A percentile compares a stretch with the other conserved stretches of the same genome.
phyloP scores from a whole-genome alignment of 2,329 filamentous ascomycete genomes.

The Penicillium sp. region DNA sequence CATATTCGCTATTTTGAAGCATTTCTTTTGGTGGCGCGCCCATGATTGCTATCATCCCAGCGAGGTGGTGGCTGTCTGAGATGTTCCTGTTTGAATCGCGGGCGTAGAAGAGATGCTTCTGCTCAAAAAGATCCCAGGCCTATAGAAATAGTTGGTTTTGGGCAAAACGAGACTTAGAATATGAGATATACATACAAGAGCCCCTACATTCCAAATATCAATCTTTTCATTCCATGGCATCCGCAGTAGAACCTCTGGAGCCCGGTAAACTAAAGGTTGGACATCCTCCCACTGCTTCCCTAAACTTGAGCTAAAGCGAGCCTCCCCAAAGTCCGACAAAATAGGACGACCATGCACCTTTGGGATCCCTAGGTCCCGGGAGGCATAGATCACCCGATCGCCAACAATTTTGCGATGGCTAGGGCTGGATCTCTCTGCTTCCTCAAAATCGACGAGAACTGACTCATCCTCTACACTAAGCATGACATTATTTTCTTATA shows the following conservation, averaged over 20 bases:
- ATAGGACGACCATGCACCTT: conserved; percentile 23
- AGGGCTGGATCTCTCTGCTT: conserved; percentile 19
- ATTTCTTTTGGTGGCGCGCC: conserved; percentile 36
- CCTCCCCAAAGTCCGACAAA: conserved; percentile 22
- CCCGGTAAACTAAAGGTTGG: too few relatives aligned
- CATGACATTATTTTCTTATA: conserved; percentile 28
- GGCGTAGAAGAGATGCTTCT: conserved; percentile 18
- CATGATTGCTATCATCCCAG: conserved; percentile 38
- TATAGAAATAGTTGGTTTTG: conserved; percentile 13
- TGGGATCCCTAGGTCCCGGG: conserved; percentile 19
- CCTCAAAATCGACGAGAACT: conserved; percentile 24
- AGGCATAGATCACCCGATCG: conserved; percentile 23
- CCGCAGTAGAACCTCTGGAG: too few relatives aligned
- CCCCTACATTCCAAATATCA: conserved; percentile 28
- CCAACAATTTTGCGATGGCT: conserved; percentile 21
- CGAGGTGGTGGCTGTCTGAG: conserved; percentile 26
- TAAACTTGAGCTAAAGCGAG: too few relatives aligned
- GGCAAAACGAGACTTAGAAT: neutral
- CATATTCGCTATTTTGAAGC: conserved; percentile 29
- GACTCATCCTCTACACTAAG: conserved; percentile 23
- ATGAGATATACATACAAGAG: conserved; percentile 10
- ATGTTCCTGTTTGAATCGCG: conserved; percentile 8
- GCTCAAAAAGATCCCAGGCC: conserved; percentile 22
- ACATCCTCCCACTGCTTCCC: too few relatives aligned
- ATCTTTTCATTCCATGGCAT: conserved; percentile 23